Evolutionary conservation across 805 yeast genomes (phyloP), one percentile per base, ranked within the genome.

Genomic region (Nakazawaea ishiwadae): DNA sequence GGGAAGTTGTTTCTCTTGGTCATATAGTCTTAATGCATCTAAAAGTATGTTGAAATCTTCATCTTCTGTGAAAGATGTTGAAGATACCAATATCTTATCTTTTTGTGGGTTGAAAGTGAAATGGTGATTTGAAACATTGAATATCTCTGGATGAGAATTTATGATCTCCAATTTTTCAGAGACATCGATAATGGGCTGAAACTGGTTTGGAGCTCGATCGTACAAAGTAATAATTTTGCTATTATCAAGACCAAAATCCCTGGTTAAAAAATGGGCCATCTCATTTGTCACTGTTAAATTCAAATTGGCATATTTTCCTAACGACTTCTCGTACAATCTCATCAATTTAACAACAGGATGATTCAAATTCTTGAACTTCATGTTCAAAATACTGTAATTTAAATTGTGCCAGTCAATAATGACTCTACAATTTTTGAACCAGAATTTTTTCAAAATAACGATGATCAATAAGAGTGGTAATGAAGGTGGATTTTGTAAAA

Each of bases 361-460:
- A 26, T 60, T 62, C 37, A 61, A 56, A 42, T 70, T 70, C 4
- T 69, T 55, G 49, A 78, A 77, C 50, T 79, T 79, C 54, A 91
- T 57, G 40, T 83, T 81, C 44, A 93, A 62, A 20, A 93, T 86
- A 1, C 95, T 76, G 59, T 77, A 91, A 31, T 95, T 96, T 51
- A 93, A 68, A 60, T 93, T 93, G 61, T 93, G 99, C 99, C 99
- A 93, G 62, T 93, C 99, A 37, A 93, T 76, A 16, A 93, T 71
- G 18, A 91, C 60, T 53, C 73, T 71, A 4, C 90, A 68, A 2
- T 78, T 70, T 10, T 76, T 72, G 32, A 77, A 60, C 42, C 40
- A 36, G n/a, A 42, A 31, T 34, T 65, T 59, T 44, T 75, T 73
- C 54, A 75, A 78, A 1, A 81, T 17, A 2, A 83, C 72, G 0